Conservation (phyloP, 306 rosid genomes). For the Lathyrus tuberosus region DNA sequence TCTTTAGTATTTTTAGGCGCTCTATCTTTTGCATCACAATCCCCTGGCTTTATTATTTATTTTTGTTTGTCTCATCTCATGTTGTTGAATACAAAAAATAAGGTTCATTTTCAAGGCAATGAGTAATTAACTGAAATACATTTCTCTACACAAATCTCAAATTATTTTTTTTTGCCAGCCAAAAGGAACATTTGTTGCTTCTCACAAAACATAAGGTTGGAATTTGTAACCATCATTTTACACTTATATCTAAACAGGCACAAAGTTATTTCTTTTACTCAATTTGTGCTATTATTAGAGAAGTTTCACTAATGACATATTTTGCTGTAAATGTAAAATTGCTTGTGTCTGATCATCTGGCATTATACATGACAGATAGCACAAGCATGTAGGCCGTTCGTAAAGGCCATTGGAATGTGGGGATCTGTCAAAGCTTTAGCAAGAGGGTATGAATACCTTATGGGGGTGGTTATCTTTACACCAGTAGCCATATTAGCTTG, state of each 20-base stretch:
- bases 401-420: constrained; percentile 89
- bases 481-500: constrained; percentile 89
- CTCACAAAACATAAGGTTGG: background rate
- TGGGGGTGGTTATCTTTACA: constrained; percentile 68
- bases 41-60: background rate
- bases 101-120: background rate
- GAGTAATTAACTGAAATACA: constrained; percentile 21
- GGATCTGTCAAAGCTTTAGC: constrained; percentile 88
- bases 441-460: constrained; percentile 88
- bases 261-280: constrained; percentile 10
- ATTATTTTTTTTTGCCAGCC: background rate
- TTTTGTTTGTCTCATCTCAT: constrained; percentile 21
- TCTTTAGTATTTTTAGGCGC: constrained; percentile 11
- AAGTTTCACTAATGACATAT: constrained; percentile 26
- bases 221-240: constrained; percentile 1
- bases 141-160: constrained; percentile 14
- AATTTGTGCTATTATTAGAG: constrained; percentile 23
- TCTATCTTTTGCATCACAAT: constrained; percentile 22
- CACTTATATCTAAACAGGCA: background rate
- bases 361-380: constrained; percentile 63
- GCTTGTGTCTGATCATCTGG: constrained; percentile 30
- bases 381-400: constrained; percentile 71
- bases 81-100: constrained; percentile 2
- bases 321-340: constrained; percentile 17
- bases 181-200: constrained; percentile 7